Evolutionary conservation across 1,284 basidiomycete species (phyloP), one percentile per base, ranked within the genome.

Genomic region (Inonotus obliquus): DNA sequence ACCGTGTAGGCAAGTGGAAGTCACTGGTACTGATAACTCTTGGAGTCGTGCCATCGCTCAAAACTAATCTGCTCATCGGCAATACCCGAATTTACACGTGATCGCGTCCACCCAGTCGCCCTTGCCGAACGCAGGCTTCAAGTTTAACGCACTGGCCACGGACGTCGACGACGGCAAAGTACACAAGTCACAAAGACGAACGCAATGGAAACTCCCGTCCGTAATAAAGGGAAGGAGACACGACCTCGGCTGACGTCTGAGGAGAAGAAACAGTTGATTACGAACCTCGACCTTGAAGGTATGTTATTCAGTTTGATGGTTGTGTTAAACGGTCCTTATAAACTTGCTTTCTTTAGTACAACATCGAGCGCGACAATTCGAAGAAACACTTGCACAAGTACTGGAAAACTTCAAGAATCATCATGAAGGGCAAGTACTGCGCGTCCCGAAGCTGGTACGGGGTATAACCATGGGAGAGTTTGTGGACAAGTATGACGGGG

Each of bases 231-330:
- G 29, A 60, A 45, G 25, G 53, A 64, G 19, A 35, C 57, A 72
- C 71, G 68, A 67, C 66, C 74, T 32, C 77, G 73, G 63, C 82
- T 76, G 65, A 76, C 77, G 3, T 65, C 69, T 0, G 87, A 89
- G 66, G 87, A 91, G 74, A 91, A 91, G 68, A 76, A 81, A 41
- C 86, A 91, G 66, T 79, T 92, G 1, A 74, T 91, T 27, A 80
- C 81, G 51, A 92, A 92, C 70, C 79, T 92, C 57, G 88, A 91
- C 65, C 81, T 91, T 63, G 89, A 92, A 82, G 87, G 89, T 89
- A 66, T 14, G 73, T 69, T 54, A 63, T 52, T 56, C 25, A 14
- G 41, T n/a, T 21, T 37, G 5, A 7, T 49, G 51, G 51, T 52
- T 52, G 51, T 52, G 27, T 35, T 52, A 19, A 52, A 19, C 27